Evolutionary conservation across 2,329 filamentous ascomycete species (phyloP), one percentile per base, ranked within the genome.

Genomic region (Arthrobotrys musiformis): DNA sequence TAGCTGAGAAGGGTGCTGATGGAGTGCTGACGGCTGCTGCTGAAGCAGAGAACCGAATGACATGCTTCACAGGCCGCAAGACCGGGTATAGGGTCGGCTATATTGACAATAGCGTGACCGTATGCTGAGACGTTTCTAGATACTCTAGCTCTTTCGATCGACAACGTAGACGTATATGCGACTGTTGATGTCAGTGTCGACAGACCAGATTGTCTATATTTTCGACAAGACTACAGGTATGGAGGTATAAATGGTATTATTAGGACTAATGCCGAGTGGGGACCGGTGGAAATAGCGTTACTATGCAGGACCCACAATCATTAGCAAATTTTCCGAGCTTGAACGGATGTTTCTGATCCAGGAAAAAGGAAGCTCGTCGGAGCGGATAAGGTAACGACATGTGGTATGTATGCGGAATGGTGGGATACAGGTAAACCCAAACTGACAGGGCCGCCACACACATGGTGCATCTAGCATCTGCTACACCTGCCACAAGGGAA

Each of bases 11-110:
- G 73, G 66, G 64, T 77, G 73, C 35, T 60, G 66, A 52, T 70
- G 60, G 73, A 77, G 60, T 77, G 73, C 58, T 70, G 73, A n/a
- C 26, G 54, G 42, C 50, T 61, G 73, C 66, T 76, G 64, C 66
- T 77, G 73, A 77, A 77, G 73, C 73, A 77, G 26, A 60, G 73
- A 77, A 56, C 66, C 73, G 66, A 77, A 77, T 67, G 73, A 77
- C 73, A 77, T 77, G 73, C 73, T 77, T 77, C 73, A 77, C 46
- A 48, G 61, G 54, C 33, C 54, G 33, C 54, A 24, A 40, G 30
- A 56, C 30, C 50, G 13, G 50, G 35, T 30, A 56, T 28, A 13
- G 48, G 30, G 50, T 17, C 50, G 28, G 17, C 26, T 56, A 54
- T 50, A 40, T 56, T 19, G 19, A 17, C 26, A 26, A 42, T 56